Evolutionary conservation across 192 early-diverging fungal genomes (phyloP), one percentile per base, ranked within the genome.

Genomic region (Haplosporangium gracile): DNA sequence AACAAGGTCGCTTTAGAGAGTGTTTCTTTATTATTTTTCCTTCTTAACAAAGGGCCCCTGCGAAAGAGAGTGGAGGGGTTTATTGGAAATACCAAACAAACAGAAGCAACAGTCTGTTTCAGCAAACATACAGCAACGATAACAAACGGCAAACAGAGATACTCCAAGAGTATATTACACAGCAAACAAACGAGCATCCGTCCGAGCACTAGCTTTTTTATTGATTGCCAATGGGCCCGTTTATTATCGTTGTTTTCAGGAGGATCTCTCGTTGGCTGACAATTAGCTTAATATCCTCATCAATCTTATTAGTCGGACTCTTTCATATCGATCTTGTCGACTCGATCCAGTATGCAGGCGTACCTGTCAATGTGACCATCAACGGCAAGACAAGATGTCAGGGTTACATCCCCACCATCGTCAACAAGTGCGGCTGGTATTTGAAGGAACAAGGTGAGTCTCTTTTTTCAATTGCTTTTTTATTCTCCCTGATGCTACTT

Each of bases 371-470:
- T 65, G 88, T 88, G 74, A 81, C 84, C 20, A 65, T 81, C 72
- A 74, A 76, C 22, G 78, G 78, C 38, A 69, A 86, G 32, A 81
- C 70, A 5, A 57, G 78, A 18, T 86, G 84, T 53, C 84, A 81
- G 40, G 89, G 89, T 1, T 89, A 85, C 39, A 89, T 89, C 38
- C 89, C 89, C 26, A 89, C 89, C 13, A 88, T 89, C 18, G 89
- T 89, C 49, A 81, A 82, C 36, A 89, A 89, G 45, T 89, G 89
- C 45, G 89, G 89, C 32, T 88, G 80, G 82, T 71, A 73, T 40
- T 45, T 89, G 34, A 89, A 88, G 72, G 85, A 89, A 75, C 55
- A 88, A 79, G 89, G 89, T 89, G 68, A 69, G 74, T n/a, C 24
- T 43, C 65, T 24, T 71, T 60, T 38, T 55, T 65, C 55, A 38